Base-by-base conservation (phyloP, 2,329 filamentous ascomycete species). In the Diaporthe capsici region DNA sequence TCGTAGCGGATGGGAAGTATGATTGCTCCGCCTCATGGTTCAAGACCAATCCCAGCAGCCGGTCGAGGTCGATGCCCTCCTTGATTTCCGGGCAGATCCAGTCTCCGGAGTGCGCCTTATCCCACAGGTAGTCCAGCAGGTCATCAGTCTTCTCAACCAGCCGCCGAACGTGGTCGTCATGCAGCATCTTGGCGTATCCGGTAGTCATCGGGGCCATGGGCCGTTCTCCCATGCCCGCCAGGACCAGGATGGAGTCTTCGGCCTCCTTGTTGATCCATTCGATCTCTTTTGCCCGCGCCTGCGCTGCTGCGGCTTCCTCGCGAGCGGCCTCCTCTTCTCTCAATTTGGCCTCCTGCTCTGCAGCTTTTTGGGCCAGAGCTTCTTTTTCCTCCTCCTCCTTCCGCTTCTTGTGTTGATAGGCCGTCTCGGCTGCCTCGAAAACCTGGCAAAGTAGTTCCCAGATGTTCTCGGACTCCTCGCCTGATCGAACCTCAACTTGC, bases 81-180 rank as follows among this genome's bases (percentile, higher is more conserved):
- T 47, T 65, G 17, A 65, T 47, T 3, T 31, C 25, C 2, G 60
- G 39, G 17, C 15, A 22, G 9, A 31, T 12, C 60, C 60, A 65
- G n/a, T 25, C 17, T 22, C 60, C 60, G 2, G 39, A 44, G 25
- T 28, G 22, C 12, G 20, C 25, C 42, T 65, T 65, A n/a, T 31
- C 39, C 39, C 39, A 47, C n/a, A 65, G 60, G 42, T 47, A 65
- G 4, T 65, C 39, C 60, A 65, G 60, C 39, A 65, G 39, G 39
- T 47, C 60, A 3, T 47, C 25, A 17, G 60, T 28, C 25, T 12
- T 47, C 17, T 34, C n/a, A 22, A 65, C 42, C 42, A 22, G 17
- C 25, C 17, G 25, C 15, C 39, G 39, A 22, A 47, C 25, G 17
- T 31, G 5, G 4, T 65, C 25, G 2, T 47, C 39, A 1, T 31